Conservation (phyloP, 208 protist species). For the Leishmania gerbilli region DNA sequence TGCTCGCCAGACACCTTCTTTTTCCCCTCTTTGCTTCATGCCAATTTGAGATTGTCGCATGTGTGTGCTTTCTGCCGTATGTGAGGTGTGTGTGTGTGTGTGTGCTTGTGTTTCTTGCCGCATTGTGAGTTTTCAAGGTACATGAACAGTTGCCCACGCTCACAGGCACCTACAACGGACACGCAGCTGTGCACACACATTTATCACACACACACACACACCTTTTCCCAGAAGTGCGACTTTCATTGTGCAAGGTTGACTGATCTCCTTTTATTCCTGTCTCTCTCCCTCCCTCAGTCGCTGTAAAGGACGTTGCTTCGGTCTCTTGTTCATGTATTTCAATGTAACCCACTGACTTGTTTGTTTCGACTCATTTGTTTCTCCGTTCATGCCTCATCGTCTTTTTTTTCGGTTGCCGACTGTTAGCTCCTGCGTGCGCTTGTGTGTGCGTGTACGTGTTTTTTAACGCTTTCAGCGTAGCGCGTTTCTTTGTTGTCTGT, state of each 20-base stretch:
- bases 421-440: background rate
- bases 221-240: background rate
- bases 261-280: background rate
- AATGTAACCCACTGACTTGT: background rate
- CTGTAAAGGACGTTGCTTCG: slow-evolving; percentile 7
- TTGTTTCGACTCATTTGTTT: slow-evolving; percentile 4
- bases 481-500: background rate
- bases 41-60: background rate
- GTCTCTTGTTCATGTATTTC: slow-evolving; percentile 9
- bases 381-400: background rate
- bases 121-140: background rate
- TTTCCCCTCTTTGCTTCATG: background rate
- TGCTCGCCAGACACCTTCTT: background rate
- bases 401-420: background rate
- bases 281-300: background rate
- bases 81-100: background rate
- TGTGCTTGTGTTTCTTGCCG: background rate
- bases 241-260: slow-evolving; percentile 2
- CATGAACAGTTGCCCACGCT: background rate
- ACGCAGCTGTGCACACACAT: background rate
- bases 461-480: slow-evolving; percentile 1
- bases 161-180: background rate
- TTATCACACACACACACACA: background rate
- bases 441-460: slow-evolving; percentile 3
- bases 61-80: background rate